Percentiles rank a stretch among this genome's conserved stretches.
These are phyloP conservation scores for Penicillium herquei DNA, from an alignment of 495 filamentous ascomycete species.

Conservation along the genomic window DNA sequence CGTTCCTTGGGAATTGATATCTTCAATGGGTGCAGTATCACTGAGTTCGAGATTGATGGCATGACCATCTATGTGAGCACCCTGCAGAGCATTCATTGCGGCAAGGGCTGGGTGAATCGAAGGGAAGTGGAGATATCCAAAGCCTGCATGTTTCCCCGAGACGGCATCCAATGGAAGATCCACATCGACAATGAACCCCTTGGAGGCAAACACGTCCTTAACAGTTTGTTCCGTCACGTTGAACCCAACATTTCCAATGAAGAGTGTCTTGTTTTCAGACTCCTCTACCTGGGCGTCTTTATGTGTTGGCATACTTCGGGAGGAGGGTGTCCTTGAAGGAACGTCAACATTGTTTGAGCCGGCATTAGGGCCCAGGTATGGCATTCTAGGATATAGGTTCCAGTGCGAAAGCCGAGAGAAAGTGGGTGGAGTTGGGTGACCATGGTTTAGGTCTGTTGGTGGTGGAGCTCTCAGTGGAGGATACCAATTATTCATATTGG, in stretches of 20 bases:
- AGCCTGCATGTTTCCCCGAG: conserved; percentile 81
- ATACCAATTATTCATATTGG: too few species aligned
- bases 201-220: conserved; percentile 70
- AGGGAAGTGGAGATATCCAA: conserved; percentile 82
- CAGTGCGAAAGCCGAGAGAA: too few species aligned
- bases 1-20: conserved; percentile 6
- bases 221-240: conserved; percentile 72
- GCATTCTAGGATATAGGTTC: too few species aligned
- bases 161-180: conserved; percentile 83
- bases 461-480: too few species aligned
- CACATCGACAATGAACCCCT: conserved; percentile 68
- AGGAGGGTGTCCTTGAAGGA: not conserved
- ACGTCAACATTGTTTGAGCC: not conserved
- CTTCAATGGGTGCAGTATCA: conserved; percentile 29
- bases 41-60: conserved; percentile 87
- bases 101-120: conserved; percentile 74
- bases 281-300: not conserved
- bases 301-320: not conserved
- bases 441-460: too few species aligned
- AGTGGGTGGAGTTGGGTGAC: too few species aligned
- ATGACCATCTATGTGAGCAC: conserved; percentile 74
- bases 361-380: too few species aligned
- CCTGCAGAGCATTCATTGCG: conserved; percentile 72
- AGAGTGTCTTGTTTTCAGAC: conserved; percentile 72
- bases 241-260: conserved; percentile 90